Conservation (phyloP, 768 basidiomycete genomes). For the Exidia glandulosa region DNA sequence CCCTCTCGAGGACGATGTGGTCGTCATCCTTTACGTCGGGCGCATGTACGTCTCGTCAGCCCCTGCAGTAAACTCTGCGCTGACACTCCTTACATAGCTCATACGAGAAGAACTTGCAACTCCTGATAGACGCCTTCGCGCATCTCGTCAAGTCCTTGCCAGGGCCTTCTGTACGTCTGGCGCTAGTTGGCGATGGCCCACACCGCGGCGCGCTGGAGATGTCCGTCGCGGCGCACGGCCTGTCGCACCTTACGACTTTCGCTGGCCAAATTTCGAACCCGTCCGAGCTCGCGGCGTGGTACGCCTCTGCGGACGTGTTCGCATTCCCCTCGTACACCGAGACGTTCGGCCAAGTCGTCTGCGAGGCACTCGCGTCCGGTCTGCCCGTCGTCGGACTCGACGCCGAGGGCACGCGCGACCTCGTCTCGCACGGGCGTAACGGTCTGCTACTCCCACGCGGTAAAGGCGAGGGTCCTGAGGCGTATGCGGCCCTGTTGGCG, state of each 20-base stretch:
- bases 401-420: constrained; percentile 20
- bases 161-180: constrained; percentile 17
- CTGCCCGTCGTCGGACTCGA: constrained; percentile 32
- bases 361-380: constrained; percentile 32
- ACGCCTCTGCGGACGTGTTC: constrained; percentile 33
- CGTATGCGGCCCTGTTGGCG: not conserved
- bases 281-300: constrained; percentile 25
- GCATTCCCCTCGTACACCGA: constrained; percentile 17
- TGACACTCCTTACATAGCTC: constrained; percentile 9
- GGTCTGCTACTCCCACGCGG: not conserved
- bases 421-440: not conserved
- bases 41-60: constrained; percentile 17
- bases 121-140: constrained; percentile 26
- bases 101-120: constrained; percentile 34
- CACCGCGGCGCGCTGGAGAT: constrained; percentile 21
- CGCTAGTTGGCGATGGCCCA: constrained; percentile 33
- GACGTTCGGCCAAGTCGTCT: constrained; percentile 31
- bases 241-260: constrained; percentile 21
- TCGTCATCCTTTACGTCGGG: constrained; percentile 26
- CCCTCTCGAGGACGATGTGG: constrained; percentile 5
- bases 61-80: not conserved
- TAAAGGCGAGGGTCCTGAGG: not conserved
- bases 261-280: constrained; percentile 25
- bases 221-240: constrained; percentile 17
- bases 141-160: constrained; percentile 9